These are phyloP conservation scores for Colletotrichum sp. DNA, from an alignment of 2,329 filamentous ascomycete genomes.

Conservation along the genomic window DNA sequence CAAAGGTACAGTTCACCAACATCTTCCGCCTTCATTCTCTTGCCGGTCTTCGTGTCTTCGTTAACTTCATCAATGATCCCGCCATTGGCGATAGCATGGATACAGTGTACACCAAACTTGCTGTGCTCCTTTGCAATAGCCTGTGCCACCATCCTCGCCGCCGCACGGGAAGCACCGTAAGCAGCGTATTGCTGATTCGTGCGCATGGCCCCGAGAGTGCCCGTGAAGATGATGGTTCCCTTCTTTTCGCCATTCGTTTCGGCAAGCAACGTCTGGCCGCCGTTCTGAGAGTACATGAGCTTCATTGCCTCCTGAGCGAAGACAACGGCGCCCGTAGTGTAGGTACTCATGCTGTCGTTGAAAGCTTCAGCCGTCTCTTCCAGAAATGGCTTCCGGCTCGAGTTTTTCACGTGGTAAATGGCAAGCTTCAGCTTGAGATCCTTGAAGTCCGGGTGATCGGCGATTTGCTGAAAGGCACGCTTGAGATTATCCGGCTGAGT, in stretches of 20 bases:
- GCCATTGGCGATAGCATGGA: conserved; percentile 64
- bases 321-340: conserved; percentile 60
- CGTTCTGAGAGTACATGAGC: conserved; percentile 57
- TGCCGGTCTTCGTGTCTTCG: conserved; percentile 51
- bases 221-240: conserved; percentile 62
- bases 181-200: conserved; percentile 59
- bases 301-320: conserved; percentile 59
- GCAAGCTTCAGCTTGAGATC: conserved; percentile 56
- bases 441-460: conserved; percentile 49
- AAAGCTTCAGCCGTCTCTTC: conserved; percentile 57
- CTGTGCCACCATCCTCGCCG: conserved; percentile 60
- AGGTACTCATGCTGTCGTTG: conserved; percentile 51
- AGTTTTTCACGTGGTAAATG: conserved; percentile 62
- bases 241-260: conserved; percentile 55
- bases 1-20: conserved; percentile 62
- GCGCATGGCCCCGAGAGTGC: conserved; percentile 57
- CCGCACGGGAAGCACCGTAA: conserved; percentile 58
- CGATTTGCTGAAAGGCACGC: conserved; percentile 54
- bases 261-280: conserved; percentile 44
- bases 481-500: conserved; percentile 51
- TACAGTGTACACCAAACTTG: conserved; percentile 60
- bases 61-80: conserved; percentile 55
- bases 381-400: conserved; percentile 59
- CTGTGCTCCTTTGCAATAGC: conserved; percentile 61
- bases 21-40: conserved; percentile 63